Base-by-base conservation (phyloP, 257 asterid species). In the Nicotiana noctiflora region DNA sequence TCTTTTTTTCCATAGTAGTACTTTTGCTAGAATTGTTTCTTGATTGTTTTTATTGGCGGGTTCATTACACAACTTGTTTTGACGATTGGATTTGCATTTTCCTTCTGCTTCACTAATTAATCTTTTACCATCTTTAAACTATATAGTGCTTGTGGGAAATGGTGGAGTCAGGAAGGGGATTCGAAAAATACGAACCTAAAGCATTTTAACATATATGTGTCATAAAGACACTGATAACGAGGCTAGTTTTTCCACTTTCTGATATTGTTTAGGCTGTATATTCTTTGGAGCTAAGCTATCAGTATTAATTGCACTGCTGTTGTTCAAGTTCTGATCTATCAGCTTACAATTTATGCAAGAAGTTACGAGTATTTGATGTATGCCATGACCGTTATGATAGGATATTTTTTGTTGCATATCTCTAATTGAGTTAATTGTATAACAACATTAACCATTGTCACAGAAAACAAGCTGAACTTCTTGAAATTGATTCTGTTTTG, bases 401-500 rank as follows among this genome's bases (percentile, higher is more conserved):
- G 46, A 46, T 21, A 3, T 46, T 44, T 13, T 6, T 57, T 21
- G 13, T 5, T 72, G 21, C 6, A 46, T 72, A n/a, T 72, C 46
- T 44, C 14, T 31, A 5, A 46, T 46, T 44, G 37, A 12, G 77
- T 23, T 13, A 46, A 6, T 80, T 27, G 29, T 27, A 27, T 27
- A 27, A 27, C 29, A 27, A 27, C 29, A 27, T 27, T 27, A 27
- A 27, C 29, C 29, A 27, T 27, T 27, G 29, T 27, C 29, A 27
- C 1, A 27, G 29, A 27, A 27, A 27, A 27, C 91, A 97, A 3
- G 83, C 89, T 74, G 97, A 93, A 86, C 98, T 93, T 83, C 83
- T 95, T 84, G 92, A 90, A 76, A 85, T 86, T 4, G 85, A 86
- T 29, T 84, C 94, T 75, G 96, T 93, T 80, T 76, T 92, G 78